These are phyloP conservation scores for Globisporangium abappressorium DNA, from an alignment of 352 stramenopile genomes.

Conservation along the genomic window DNA sequence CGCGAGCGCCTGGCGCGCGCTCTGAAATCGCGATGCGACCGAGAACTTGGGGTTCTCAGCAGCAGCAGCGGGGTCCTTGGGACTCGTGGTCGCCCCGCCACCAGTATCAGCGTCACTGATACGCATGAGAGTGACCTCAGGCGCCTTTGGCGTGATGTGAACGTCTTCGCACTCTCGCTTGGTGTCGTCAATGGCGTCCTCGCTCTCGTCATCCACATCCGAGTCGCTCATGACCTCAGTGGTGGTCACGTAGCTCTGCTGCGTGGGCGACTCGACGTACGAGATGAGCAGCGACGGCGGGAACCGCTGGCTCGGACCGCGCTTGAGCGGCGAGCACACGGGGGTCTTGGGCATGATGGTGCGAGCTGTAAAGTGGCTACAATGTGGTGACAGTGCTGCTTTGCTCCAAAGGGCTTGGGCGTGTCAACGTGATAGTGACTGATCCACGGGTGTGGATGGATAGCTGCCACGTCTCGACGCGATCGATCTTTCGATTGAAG, in stretches of 20 bases:
- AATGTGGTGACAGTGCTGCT: neutral
- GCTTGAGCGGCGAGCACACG: constrained; percentile 1
- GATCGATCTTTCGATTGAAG: too few species aligned
- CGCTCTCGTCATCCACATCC: neutral
- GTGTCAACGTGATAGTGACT: neutral
- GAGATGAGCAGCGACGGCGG: constrained; percentile 5
- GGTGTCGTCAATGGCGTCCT: neutral
- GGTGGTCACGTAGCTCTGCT: neutral
- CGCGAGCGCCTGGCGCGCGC: neutral
- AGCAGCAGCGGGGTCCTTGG: neutral
- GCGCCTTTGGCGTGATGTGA: neutral
- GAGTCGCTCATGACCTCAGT: neutral
- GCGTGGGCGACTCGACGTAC: neutral
- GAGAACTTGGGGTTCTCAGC: too few species aligned
- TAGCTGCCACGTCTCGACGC: too few species aligned
- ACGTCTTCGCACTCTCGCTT: too few species aligned
- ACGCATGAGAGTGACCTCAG: neutral
- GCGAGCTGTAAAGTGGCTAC: neutral
- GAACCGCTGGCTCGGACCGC: neutral
- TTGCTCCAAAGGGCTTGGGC: neutral
- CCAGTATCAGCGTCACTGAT: neutral
- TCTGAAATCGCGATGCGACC: neutral
- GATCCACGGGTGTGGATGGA: too few species aligned
- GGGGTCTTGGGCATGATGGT: neutral
- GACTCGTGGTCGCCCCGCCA: neutral